Base-by-base conservation (phyloP, 2,329 filamentous ascomycete genomes). In the Aureobasidium musti region DNA sequence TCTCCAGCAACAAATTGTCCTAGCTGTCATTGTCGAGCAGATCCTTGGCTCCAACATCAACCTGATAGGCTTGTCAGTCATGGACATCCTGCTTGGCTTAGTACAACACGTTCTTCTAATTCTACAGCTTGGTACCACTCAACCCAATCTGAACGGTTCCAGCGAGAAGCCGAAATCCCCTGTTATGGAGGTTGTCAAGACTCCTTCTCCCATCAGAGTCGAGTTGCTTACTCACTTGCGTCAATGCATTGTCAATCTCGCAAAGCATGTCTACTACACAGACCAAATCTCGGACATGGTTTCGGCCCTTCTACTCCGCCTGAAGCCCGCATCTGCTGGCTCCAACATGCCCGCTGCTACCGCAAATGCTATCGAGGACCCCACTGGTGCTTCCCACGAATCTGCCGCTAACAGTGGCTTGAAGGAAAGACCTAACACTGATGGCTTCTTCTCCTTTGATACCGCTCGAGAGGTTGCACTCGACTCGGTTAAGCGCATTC, bases 201-300 rank as follows among this genome's bases (percentile, higher is more conserved):
- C 82, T 7, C 84, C 89, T 66, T 83, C 82, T 2, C 74, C 77
- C 2, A 75, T 78, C 19, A 84, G 88, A 59, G 83, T 83, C 69
- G 84, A 88, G 70, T 82, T 97, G 19, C 80, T 97, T 33, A 77
- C 82, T 39, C 86, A 88, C 37, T 83, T 98, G 19, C 89, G 95
- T 75, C 84, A 86, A 71, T 96, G 91, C 78, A 92, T 97, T 68
- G 92, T 92, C n/a, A 87, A 93, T 75, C 82, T 99, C 33, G 92
- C 93, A 2, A 97, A 91, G 0, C 95, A 99, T 74, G 89, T 97
- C 37, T 99, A 99, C 80, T 99, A 99, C 76, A 91, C 91, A 1
- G 94, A 98, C 72, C 95, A 99, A 77, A 91, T 98, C 65, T 88
- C 91, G 1, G 95, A 99, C 77, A 97, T 98, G 92, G 87, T 97